A percentile compares a stretch with the other conserved stretches of the same genome.
Conservation (phyloP, 2,329 filamentous ascomycete species). For the Dothistroma pini region DNA sequence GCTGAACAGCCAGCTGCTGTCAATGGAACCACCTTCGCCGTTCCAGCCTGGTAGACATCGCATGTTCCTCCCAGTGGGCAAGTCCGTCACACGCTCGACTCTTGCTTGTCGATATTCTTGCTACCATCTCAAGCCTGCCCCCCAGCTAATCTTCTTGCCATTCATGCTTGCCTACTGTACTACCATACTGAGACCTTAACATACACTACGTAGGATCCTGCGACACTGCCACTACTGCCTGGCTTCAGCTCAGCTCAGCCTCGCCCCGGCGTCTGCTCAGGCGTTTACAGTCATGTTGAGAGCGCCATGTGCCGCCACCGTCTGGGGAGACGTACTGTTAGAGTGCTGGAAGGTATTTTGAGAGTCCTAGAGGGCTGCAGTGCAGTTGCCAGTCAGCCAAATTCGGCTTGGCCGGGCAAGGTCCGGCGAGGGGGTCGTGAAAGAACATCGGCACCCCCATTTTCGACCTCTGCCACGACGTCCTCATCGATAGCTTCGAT, state of each 20-base stretch:
- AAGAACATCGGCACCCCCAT: background rate
- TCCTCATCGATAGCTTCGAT: no score
- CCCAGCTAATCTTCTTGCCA: background rate
- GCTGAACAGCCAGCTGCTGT: slow-evolving; percentile 5
- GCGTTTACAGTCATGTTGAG: no score
- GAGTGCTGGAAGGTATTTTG: background rate
- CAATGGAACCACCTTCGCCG: slow-evolving; percentile 3
- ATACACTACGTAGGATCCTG: background rate
- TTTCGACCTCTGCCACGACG: background rate
- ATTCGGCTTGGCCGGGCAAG: no score
- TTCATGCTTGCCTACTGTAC: background rate
- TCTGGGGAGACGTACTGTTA: no score
- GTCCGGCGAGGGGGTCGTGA: no score
- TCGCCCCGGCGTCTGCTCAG: background rate
- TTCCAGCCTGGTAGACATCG: slow-evolving; percentile 4
- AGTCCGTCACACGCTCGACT: background rate
- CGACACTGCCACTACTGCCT: background rate
- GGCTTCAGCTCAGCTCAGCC: background rate
- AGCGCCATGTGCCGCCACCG: no score
- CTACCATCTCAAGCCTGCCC: slow-evolving; percentile 2
- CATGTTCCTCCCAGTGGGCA: slow-evolving; percentile 4
- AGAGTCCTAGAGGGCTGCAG: background rate
- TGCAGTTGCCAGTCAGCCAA: background rate
- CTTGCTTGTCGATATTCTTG: slow-evolving; percentile 3
- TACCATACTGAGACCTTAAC: background rate